Evolutionary conservation across 306 rosid genomes (phyloP).

Genomic region (Glycyrrhiza uralensis): DNA sequence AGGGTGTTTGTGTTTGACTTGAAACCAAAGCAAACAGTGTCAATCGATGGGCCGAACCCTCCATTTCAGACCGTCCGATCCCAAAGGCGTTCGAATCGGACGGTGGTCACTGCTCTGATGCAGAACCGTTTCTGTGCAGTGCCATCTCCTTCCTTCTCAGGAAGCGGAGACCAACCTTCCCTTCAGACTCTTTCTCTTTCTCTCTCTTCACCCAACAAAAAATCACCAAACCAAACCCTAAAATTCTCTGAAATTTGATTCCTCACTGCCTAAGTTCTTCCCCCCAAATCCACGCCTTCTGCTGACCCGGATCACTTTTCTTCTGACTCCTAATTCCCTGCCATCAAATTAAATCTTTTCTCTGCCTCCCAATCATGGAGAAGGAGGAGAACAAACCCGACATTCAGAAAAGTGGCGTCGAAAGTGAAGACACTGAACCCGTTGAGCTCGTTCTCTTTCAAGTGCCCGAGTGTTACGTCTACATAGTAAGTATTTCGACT

Average conservation of each 20-base stretch:
- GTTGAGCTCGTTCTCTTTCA: constrained; percentile 88
- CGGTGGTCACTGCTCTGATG: constrained; percentile 13
- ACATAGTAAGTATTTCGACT: constrained; percentile 56
- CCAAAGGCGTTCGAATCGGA: background rate
- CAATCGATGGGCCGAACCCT: background rate
- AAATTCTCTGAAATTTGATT: constrained; percentile 28
- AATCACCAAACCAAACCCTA: constrained; percentile 16
- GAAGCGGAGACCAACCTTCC: constrained; percentile 30
- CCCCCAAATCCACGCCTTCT: background rate
- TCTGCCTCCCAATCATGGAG: constrained; percentile 50
- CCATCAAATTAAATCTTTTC: constrained; percentile 31
- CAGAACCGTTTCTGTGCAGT: constrained; percentile 24
- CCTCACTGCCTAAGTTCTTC: background rate
- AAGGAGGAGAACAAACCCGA: constrained; percentile 42
- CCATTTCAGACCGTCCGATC: constrained; percentile 22
- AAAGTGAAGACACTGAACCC: constrained; percentile 58
- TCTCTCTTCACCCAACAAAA: background rate
- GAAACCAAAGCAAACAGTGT: constrained; percentile 21
- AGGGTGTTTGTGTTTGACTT: constrained; percentile 22
- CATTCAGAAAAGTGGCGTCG: constrained; percentile 41
- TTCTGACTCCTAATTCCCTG: background rate
- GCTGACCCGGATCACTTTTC: constrained; percentile 22
- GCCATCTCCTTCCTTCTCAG: constrained; percentile 39
- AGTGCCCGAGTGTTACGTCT: constrained; percentile 91
- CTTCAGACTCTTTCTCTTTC: background rate